A percentile compares a stretch with the other conserved stretches of the same genome.
phyloP scores from a whole-genome alignment of 2,329 filamentous ascomycete species.

The Sclerotinia glacialis region DNA sequence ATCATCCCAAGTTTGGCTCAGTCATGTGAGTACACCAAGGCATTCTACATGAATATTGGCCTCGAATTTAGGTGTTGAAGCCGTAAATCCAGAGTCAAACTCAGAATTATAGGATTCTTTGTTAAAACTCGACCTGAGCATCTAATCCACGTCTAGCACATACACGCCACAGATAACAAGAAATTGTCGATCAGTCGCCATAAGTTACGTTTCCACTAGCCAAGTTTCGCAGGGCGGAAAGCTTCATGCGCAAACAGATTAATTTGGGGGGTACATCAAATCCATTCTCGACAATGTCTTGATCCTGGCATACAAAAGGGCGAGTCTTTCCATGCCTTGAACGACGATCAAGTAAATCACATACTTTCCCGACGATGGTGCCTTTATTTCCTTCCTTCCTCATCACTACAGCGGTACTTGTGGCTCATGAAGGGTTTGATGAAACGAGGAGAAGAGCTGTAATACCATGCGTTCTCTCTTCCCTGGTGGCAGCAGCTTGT shows the following conservation, averaged over 20 bases:
- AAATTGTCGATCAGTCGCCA: not conserved
- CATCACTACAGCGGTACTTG: conserved; percentile 12
- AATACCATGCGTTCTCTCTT: conserved; percentile 10
- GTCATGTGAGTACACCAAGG: not conserved
- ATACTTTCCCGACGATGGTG: conserved; percentile 10
- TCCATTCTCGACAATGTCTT: conserved; percentile 8
- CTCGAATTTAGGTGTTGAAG: not conserved
- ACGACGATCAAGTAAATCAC: conserved; percentile 8
- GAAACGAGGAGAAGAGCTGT: conserved; percentile 13
- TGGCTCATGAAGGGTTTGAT: conserved; percentile 15
- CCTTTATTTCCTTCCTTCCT: conserved; percentile 2
- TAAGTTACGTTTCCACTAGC: not conserved
- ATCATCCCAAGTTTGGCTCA: not conserved
- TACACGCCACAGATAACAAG: not conserved
- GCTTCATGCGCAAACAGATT: conserved; percentile 17
- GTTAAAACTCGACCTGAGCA: not conserved
- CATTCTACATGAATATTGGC: not conserved
- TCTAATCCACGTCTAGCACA: not conserved
- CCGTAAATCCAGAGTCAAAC: too few relatives aligned
- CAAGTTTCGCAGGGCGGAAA: conserved; percentile 6
- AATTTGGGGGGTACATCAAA: conserved; percentile 8
- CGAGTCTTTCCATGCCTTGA: conserved; percentile 7
- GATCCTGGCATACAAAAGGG: conserved; percentile 9
- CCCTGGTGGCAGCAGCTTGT: conserved; percentile 12
- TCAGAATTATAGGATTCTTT: not conserved